A percentile compares a stretch with the other conserved stretches of the same genome.
Evolutionary conservation across 352 stramenopile species (phyloP).

Genomic region (Phytophthora podocarpi): DNA sequence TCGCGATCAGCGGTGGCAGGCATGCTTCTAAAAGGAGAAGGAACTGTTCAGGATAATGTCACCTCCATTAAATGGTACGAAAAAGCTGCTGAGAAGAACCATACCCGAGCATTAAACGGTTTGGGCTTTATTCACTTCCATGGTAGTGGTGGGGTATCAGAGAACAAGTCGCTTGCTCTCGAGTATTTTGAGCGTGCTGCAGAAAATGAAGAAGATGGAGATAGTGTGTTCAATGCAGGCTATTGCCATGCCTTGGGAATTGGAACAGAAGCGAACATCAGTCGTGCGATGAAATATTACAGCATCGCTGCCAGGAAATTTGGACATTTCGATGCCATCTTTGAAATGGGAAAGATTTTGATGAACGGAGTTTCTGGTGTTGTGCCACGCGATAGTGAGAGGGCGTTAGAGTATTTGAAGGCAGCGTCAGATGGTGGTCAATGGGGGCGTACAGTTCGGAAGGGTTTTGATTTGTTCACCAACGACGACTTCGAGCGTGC

Average conservation of each 20-base stretch:
- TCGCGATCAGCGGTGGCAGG: conserved; percentile 74
- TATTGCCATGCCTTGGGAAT: conserved; percentile 79
- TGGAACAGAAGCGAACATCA: conserved; percentile 60
- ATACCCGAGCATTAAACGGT: conserved; percentile 87
- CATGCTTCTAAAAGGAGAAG: conserved; percentile 91
- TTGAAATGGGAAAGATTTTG: conserved; percentile 71
- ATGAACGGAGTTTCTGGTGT: conserved; percentile 39
- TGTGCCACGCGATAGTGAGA: conserved; percentile 25
- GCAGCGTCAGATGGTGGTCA: conserved; percentile 64
- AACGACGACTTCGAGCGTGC: conserved; percentile 48
- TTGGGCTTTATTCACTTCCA: conserved; percentile 92
- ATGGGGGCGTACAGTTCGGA: conserved; percentile 61
- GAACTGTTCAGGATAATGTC: conserved; percentile 65
- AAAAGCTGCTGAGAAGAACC: conserved; percentile 64
- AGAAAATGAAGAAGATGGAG: conserved; percentile 73
- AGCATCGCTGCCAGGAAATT: conserved; percentile 65
- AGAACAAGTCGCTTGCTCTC: conserved; percentile 84
- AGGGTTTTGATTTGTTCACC: conserved; percentile 72
- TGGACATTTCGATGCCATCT: conserved; percentile 87
- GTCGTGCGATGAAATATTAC: conserved; percentile 67
- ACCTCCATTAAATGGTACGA: conserved; percentile 83
- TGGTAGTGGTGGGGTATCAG: conserved; percentile 56
- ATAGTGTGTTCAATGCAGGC: conserved; percentile 91
- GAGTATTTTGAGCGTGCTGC: conserved; percentile 86
- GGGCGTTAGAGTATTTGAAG: conserved; percentile 54